Evolutionary conservation across 78 protist species (phyloP).

Genomic region (Pigoraptor vietnamica): DNA sequence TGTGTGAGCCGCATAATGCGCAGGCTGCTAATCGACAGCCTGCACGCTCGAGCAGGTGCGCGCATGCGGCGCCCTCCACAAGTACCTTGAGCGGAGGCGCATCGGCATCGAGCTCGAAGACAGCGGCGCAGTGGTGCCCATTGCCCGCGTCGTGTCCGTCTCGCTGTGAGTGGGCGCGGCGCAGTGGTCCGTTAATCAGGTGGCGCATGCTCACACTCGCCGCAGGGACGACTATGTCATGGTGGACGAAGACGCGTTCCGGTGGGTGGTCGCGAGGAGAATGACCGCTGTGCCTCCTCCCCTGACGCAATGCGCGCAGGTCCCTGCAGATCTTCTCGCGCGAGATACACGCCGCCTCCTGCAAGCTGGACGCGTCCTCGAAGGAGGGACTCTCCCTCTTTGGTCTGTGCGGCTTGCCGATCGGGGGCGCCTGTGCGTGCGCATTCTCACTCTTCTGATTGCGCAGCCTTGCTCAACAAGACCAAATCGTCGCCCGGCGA

Average conservation of each 20-base stretch:
- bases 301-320: not conserved
- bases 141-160: not conserved
- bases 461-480: not conserved
- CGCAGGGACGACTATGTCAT: not conserved
- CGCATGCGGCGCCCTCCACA: not conserved
- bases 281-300: not conserved
- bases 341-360: not conserved
- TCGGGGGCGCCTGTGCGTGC: not conserved
- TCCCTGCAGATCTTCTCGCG: not conserved
- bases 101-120: not conserved
- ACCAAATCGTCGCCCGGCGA: not conserved
- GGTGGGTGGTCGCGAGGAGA: no score
- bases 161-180: not conserved
- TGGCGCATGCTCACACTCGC: not conserved
- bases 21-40: no score
- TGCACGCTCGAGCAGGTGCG: not conserved
- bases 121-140: not conserved
- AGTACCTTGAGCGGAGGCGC: not conserved
- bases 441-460: not conserved
- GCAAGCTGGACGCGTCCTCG: not conserved
- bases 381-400: not conserved
- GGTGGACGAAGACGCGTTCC: not conserved
- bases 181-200: not conserved
- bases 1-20: not conserved
- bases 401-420: not conserved